A percentile compares a stretch with the other conserved stretches of the same genome.
Conservation (phyloP, 306 rosid species). For the Malus asiatica region DNA sequence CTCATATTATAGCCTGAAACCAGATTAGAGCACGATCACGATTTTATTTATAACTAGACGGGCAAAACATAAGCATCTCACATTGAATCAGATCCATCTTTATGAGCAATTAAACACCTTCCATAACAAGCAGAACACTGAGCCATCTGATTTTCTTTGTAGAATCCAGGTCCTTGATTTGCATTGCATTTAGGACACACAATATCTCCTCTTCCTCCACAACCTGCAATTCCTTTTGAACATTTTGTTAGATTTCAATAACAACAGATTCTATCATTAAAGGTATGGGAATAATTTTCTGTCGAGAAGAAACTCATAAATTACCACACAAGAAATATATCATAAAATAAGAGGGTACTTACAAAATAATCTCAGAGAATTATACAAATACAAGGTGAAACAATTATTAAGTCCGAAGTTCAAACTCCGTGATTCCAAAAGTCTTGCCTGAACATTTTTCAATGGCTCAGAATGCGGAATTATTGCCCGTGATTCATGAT, state of each 20-base stretch:
- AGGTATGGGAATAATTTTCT: background rate
- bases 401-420: background rate
- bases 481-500: constrained; percentile 52
- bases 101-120: constrained; percentile 93
- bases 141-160: constrained; percentile 69
- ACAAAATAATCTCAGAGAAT: background rate
- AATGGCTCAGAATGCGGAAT: constrained; percentile 78
- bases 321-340: background rate
- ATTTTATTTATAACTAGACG: constrained; percentile 1
- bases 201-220: constrained; percentile 64
- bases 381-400: background rate
- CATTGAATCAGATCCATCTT: constrained; percentile 90
- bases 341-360: background rate
- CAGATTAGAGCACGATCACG: background rate
- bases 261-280: background rate
- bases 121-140: constrained; percentile 75
- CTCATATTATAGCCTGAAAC: background rate
- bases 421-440: constrained; percentile 1
- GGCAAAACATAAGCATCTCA: constrained; percentile 31
- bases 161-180: constrained; percentile 71
- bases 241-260: constrained; percentile 8
- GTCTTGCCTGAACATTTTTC: constrained; percentile 74
- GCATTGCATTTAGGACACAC: constrained; percentile 62
- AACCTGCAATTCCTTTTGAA: constrained; percentile 43
- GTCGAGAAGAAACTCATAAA: background rate